These are phyloP conservation scores for Suillus cothurnatus DNA, from an alignment of 768 basidiomycete species.

Conservation along the genomic window DNA sequence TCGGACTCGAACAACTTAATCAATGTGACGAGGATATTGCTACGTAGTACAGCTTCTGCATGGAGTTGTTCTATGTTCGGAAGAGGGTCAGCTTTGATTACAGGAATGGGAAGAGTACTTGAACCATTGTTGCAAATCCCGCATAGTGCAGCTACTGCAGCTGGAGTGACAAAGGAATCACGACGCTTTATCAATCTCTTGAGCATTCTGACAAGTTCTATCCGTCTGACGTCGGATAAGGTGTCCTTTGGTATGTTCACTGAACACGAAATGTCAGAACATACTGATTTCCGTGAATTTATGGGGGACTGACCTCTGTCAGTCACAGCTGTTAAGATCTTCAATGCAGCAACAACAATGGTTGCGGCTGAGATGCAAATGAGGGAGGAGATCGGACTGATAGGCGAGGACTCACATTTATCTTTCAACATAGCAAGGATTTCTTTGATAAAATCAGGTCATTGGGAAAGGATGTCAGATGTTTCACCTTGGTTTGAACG, in stretches of 20 bases:
- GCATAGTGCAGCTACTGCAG: conserved; percentile 28
- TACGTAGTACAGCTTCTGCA: conserved; percentile 16
- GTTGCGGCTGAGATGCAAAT: conserved; percentile 23
- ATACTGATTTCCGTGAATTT: background rate
- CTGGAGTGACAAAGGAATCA: conserved; percentile 33
- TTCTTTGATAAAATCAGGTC: background rate
- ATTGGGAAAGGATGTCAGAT: background rate
- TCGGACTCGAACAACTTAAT: conserved; percentile 20
- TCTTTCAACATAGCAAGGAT: conserved; percentile 16
- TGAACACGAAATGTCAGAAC: background rate
- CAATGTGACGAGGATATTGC: conserved; percentile 17
- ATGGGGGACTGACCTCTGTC: conserved; percentile 12
- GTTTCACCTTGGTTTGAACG: conserved; percentile 27
- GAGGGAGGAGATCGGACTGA: background rate
- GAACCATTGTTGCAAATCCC: conserved; percentile 26
- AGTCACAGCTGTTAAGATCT: conserved; percentile 20
- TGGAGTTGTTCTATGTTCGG: conserved; percentile 21
- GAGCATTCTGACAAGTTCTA: conserved; percentile 15
- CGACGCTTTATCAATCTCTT: conserved; percentile 21
- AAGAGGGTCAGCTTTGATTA: conserved; percentile 4
- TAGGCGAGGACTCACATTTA: conserved; percentile 3
- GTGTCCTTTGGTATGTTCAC: conserved; percentile 6
- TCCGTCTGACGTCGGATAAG: conserved; percentile 13
- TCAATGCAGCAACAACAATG: conserved; percentile 26
- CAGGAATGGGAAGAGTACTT: background rate